phyloP scores from a whole-genome alignment of 1,139 yeast species.

The Yamadazyma taylorii region DNA sequence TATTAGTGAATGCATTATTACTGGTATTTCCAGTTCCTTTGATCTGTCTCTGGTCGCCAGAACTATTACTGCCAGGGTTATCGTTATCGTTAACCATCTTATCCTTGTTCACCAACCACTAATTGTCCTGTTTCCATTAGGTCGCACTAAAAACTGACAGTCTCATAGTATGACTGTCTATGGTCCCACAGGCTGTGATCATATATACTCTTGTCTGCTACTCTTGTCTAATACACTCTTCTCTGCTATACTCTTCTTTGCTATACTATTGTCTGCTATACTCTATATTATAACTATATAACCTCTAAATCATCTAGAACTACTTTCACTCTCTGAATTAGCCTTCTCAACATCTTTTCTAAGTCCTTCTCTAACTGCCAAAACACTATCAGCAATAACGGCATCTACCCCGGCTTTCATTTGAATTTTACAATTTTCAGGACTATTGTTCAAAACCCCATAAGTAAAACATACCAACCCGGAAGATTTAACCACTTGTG shows the following conservation, averaged over 20 bases:
- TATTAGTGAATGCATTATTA: background rate
- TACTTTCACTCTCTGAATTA: constrained; percentile 13
- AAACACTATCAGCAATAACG: constrained; percentile 91
- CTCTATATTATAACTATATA: background rate
- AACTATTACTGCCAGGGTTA: background rate
- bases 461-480: constrained; percentile 95
- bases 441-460: constrained; percentile 82
- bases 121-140: too few relatives aligned
- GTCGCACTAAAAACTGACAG: too few relatives aligned
- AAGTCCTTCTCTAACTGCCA: constrained; percentile 87
- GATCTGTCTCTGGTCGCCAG: background rate
- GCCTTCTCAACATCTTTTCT: constrained; percentile 31
- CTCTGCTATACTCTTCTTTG: background rate
- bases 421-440: constrained; percentile 81
- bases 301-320: background rate
- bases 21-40: background rate
- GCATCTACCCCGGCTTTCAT: constrained; percentile 97
- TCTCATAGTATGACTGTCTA: too few relatives aligned
- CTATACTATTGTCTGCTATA: background rate
- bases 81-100: background rate
- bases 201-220: too few relatives aligned
- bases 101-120: background rate
- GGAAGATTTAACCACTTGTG: constrained; percentile 82
- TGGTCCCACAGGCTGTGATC: too few relatives aligned
- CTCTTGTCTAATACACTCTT: background rate